Percentiles rank a stretch among this genome's conserved stretches.
These are phyloP conservation scores for Shiraia bambusicola DNA, from an alignment of 2,329 filamentous ascomycete species.

Conservation along the genomic window DNA sequence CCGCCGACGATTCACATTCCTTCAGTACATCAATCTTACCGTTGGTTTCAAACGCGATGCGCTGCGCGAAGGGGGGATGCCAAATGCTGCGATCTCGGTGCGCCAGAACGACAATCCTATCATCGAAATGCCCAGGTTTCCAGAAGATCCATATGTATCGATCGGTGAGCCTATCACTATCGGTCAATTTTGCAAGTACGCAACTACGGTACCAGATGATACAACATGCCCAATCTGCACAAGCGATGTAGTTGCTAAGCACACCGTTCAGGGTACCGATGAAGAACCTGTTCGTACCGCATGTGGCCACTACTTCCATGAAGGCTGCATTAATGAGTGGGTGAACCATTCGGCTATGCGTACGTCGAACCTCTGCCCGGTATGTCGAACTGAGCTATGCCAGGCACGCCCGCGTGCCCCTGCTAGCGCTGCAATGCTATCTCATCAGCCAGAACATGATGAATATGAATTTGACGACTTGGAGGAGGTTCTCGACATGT, in stretches of 20 bases:
- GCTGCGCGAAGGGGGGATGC: too few species aligned
- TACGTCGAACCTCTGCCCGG: background rate
- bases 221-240: background rate
- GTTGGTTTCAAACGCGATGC: too few species aligned
- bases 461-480: too few species aligned
- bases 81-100: too few species aligned
- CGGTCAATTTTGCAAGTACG: background rate
- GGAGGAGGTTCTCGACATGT: too few species aligned
- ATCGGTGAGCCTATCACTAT: background rate
- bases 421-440: too few species aligned
- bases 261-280: background rate
- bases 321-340: slow-evolving; percentile 1
- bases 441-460: too few species aligned
- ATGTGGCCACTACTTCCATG: slow-evolving; percentile 1
- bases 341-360: slow-evolving; percentile 1
- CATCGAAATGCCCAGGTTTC: too few species aligned
- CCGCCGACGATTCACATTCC: too few species aligned
- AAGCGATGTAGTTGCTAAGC: background rate
- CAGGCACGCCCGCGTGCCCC: background rate
- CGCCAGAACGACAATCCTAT: too few species aligned
- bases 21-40: too few species aligned
- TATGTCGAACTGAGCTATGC: slow-evolving; percentile 1
- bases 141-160: background rate
- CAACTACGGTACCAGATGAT: background rate
- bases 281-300: background rate